These are phyloP conservation scores for Paraphoma sp. DNA, from an alignment of 2,329 filamentous ascomycete genomes.

Conservation along the genomic window DNA sequence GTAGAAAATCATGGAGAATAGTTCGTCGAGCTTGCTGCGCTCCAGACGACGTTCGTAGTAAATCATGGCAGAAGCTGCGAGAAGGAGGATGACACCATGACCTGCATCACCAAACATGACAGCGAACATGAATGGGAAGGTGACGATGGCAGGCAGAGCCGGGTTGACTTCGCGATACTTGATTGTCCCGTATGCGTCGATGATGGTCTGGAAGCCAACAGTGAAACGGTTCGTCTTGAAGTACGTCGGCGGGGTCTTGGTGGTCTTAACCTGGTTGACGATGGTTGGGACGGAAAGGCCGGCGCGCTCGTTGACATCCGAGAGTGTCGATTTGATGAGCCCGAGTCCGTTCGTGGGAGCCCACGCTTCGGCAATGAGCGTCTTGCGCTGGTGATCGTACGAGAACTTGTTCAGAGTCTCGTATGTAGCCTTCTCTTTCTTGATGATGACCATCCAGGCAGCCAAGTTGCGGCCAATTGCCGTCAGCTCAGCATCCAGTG, in stretches of 20 bases:
- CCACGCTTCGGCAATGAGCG: constrained; percentile 97
- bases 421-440: constrained; percentile 98
- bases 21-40: constrained; percentile 90
- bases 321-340: constrained; percentile 88
- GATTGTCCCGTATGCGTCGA: constrained; percentile 96
- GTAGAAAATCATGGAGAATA: constrained; percentile 98
- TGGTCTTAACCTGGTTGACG: constrained; percentile 96
- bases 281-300: constrained; percentile 97
- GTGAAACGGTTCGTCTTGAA: constrained; percentile 99
- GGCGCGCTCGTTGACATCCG: constrained; percentile 95
- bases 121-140: constrained; percentile 98
- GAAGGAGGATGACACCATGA: constrained; percentile 87
- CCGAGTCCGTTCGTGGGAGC: constrained; percentile 90
- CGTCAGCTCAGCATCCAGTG: constrained; percentile 88
- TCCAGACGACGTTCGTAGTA: constrained; percentile 88
- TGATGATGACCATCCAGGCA: constrained; percentile 96
- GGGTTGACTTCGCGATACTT: constrained; percentile 98
- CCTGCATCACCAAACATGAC: constrained; percentile 99
- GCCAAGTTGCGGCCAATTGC: constrained; percentile 92
- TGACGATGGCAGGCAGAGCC: constrained; percentile 91
- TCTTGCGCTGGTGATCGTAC: constrained; percentile 94
- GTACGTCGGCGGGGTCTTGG: constrained; percentile 96
- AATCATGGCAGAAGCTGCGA: constrained; percentile 88
- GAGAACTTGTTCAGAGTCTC: constrained; percentile 95
- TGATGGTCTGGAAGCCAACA: constrained; percentile 97